These are phyloP conservation scores for Solanum ossicruentum DNA, from an alignment of 257 asterid species.

Conservation along the genomic window DNA sequence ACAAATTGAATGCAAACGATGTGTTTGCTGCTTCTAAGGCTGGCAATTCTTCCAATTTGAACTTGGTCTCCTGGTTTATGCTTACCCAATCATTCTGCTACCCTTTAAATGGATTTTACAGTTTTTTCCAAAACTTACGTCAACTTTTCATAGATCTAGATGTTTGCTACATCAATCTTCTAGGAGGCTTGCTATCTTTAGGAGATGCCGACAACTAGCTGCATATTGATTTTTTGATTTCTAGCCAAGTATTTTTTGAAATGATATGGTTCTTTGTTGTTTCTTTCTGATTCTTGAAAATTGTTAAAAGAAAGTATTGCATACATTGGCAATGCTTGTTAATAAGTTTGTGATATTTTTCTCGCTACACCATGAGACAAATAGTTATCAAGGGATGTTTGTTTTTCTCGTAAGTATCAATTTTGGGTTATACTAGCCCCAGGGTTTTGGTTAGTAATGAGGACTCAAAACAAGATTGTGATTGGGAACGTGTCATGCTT, in stretches of 20 bases:
- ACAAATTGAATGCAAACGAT: conserved; percentile 24
- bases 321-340: background rate
- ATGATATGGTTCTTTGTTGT: background rate
- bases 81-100: background rate
- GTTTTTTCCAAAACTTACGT: background rate
- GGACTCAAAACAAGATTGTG: background rate
- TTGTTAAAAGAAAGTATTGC: background rate
- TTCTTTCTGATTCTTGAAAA: background rate
- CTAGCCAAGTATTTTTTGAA: background rate
- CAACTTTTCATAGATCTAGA: background rate
- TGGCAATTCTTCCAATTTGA: background rate
- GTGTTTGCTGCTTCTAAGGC: background rate
- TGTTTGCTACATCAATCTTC: background rate
- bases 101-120: background rate
- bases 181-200: background rate
- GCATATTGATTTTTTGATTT: background rate
- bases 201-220: background rate
- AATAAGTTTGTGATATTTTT: background rate
- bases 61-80: background rate
- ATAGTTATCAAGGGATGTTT: background rate
- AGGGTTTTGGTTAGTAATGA: background rate
- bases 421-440: background rate
- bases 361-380: background rate
- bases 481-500: background rate
- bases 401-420: background rate